Base-by-base conservation (phyloP, 495 filamentous ascomycete genomes). In the Cercophora sp. region DNA sequence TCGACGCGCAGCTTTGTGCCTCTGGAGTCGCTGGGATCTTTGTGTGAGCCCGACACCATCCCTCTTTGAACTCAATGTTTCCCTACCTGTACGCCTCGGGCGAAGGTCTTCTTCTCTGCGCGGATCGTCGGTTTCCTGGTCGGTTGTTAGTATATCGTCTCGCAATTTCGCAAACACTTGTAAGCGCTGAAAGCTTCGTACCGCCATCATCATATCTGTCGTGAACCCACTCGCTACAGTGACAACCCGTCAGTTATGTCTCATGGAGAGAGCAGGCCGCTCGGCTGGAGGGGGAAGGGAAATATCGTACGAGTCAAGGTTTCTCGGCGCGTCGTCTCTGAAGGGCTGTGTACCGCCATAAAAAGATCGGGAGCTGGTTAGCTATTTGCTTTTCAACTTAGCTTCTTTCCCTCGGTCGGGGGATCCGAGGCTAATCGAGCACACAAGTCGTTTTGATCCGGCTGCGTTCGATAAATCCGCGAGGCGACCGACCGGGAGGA, bases 201-300 rank as follows among this genome's bases (percentile, higher is more conserved):
- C 76, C 65, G 55, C 68, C 65, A 43, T 88, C 88, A 62, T 91
- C 87, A 60, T 80, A 95, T 63, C 83, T 86, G 70, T 95, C 89
- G 64, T 95, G 89, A 55, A 92, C 86, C 90, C 90, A 94, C 66
- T 96, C 89, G 54, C 88, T 94, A 57, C 32, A 31, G 51, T 26
- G 23, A 10, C 36, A 31, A 47, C 5, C 26, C 13, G 48, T 59
- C 26, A 56, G 48, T 47, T 13, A n/a, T n/a, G n/a, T n/a, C n/a
- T n/a, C n/a, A n/a, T n/a, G n/a, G n/a, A n/a, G n/a, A n/a, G n/a
- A n/a, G n/a, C n/a, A n/a, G n/a, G n/a, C n/a, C n/a, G n/a, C n/a
- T n/a, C n/a, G n/a, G n/a, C n/a, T n/a, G n/a, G 25, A 5, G 6
- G 37, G 53, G 54, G 16, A 26, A 42, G 51, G 23, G 29, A 34